Evolutionary conservation across 2,329 filamentous ascomycete genomes (phyloP).

Genomic region (Ceratocystis lukuohia): DNA sequence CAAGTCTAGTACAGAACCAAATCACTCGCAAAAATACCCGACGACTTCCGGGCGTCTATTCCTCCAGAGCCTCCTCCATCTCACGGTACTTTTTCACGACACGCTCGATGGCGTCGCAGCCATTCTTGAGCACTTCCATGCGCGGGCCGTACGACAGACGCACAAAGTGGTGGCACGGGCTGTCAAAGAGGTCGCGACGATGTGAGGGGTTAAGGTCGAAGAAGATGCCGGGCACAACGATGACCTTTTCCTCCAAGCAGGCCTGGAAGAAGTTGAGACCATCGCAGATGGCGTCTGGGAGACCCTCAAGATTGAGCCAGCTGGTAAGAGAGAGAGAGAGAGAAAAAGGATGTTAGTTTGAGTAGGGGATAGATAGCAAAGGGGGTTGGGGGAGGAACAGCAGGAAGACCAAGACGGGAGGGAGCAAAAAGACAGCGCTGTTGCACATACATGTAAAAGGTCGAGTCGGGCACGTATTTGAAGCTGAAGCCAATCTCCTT

Average conservation of each 20-base stretch:
- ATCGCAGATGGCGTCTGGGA: slow-evolving; percentile 74
- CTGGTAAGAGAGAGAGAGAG: slow-evolving; percentile 21
- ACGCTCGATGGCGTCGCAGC: slow-evolving; percentile 72
- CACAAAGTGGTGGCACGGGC: slow-evolving; percentile 85
- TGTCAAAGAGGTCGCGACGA: slow-evolving; percentile 83
- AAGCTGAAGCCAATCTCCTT: slow-evolving; percentile 77
- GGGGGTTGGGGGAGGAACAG: too few relatives aligned
- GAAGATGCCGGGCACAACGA: slow-evolving; percentile 94
- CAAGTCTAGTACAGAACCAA: not conserved
- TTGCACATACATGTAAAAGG: slow-evolving; percentile 68
- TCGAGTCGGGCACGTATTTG: slow-evolving; percentile 73
- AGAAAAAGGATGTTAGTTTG: not conserved
- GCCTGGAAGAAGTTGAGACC: slow-evolving; percentile 95
- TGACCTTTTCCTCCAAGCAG: slow-evolving; percentile 84
- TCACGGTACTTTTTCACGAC: slow-evolving; percentile 55
- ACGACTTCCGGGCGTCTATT: slow-evolving; percentile 2
- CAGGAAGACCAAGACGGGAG: too few relatives aligned
- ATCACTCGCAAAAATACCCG: not conserved
- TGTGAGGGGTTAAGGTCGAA: slow-evolving; percentile 90
- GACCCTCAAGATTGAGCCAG: slow-evolving; percentile 48
- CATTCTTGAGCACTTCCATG: slow-evolving; percentile 65
- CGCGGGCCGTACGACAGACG: slow-evolving; percentile 72
- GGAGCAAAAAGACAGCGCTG: not conserved
- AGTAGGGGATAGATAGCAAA: too few relatives aligned
- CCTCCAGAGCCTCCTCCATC: slow-evolving; percentile 19